phyloP scores from a whole-genome alignment of 306 rosid genomes.

The Spatholobus suberectus region DNA sequence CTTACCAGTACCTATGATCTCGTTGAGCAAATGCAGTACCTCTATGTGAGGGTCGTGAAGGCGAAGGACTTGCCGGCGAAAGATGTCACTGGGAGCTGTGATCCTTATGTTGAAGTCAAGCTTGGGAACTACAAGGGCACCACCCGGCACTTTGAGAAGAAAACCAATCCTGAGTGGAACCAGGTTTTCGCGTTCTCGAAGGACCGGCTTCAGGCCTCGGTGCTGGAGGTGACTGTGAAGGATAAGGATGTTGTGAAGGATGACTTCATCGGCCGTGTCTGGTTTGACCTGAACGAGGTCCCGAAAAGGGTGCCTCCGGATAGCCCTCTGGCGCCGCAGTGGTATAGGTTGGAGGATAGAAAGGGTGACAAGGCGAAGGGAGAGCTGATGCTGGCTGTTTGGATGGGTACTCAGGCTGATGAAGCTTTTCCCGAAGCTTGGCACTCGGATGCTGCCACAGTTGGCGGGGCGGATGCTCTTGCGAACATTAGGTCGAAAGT shows the following conservation, averaged over 20 bases:
- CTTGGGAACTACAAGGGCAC: constrained; percentile 94
- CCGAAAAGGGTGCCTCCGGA: constrained; percentile 96
- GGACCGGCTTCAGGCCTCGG: constrained; percentile 85
- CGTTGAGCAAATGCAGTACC: constrained; percentile 99
- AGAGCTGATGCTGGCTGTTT: constrained; percentile 96
- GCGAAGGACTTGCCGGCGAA: constrained; percentile 85
- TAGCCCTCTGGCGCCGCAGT: constrained; percentile 95
- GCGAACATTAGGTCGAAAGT: constrained; percentile 93
- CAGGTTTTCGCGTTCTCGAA: constrained; percentile 95
- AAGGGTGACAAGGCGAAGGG: constrained; percentile 74
- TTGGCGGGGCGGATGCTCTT: constrained; percentile 83
- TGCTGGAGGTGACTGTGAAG: constrained; percentile 85
- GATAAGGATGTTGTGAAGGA: constrained; percentile 94
- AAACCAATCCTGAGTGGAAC: constrained; percentile 87
- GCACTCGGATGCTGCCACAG: constrained; percentile 94
- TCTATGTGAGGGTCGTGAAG: constrained; percentile 89
- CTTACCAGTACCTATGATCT: constrained; percentile 92
- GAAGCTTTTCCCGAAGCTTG: constrained; percentile 98
- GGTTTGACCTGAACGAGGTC: constrained; percentile 81
- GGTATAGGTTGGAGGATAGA: constrained; percentile 90
- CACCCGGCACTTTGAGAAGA: constrained; percentile 94
- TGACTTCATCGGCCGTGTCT: constrained; percentile 79
- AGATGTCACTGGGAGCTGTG: constrained; percentile 92
- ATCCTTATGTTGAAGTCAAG: constrained; percentile 90
- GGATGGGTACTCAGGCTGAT: constrained; percentile 99